A percentile compares a stretch with the other conserved stretches of the same genome.
phyloP scores from a whole-genome alignment of 2,329 filamentous ascomycete species.

The Curvularia sp. region DNA sequence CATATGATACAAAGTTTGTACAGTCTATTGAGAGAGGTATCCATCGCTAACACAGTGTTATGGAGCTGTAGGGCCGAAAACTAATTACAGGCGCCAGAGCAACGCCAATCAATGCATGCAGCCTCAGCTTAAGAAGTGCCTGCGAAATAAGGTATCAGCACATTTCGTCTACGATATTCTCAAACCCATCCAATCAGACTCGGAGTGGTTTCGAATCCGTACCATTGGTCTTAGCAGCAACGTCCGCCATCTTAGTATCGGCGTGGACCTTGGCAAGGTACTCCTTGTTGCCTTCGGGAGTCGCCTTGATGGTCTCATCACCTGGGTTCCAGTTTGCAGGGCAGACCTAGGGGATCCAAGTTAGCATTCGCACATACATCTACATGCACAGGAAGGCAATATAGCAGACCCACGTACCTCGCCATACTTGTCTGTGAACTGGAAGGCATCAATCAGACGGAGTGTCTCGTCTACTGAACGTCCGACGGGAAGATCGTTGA shows the following conservation, averaged over 20 bases:
- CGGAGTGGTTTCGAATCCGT: conserved; percentile 13
- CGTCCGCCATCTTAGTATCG: conserved; percentile 47
- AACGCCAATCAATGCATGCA: conserved; percentile 15
- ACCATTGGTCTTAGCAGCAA: conserved; percentile 41
- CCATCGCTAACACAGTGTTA: background rate
- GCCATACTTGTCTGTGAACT: conserved; percentile 55
- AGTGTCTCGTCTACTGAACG: conserved; percentile 70
- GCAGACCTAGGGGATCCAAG: conserved; percentile 39
- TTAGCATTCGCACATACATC: conserved; percentile 9
- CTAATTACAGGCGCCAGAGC: conserved; percentile 8
- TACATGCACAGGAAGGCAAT: background rate
- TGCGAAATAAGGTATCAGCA: conserved; percentile 10
- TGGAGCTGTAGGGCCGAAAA: conserved; percentile 4
- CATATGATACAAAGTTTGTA: background rate
- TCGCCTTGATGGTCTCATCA: conserved; percentile 52
- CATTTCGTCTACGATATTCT: background rate
- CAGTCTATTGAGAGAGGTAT: conserved; percentile 11
- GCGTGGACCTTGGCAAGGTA: conserved; percentile 48
- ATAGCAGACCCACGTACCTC: conserved; percentile 33
- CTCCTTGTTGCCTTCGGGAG: conserved; percentile 50
- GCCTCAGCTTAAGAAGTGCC: conserved; percentile 10
- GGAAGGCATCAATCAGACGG: conserved; percentile 62
- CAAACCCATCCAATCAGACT: background rate
- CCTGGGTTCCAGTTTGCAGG: conserved; percentile 55
- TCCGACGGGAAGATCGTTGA: conserved; percentile 71